A percentile compares a stretch with the other conserved stretches of the same genome.
phyloP scores from a whole-genome alignment of 257 asterid genomes.

The Rehmannia glutinosa region DNA sequence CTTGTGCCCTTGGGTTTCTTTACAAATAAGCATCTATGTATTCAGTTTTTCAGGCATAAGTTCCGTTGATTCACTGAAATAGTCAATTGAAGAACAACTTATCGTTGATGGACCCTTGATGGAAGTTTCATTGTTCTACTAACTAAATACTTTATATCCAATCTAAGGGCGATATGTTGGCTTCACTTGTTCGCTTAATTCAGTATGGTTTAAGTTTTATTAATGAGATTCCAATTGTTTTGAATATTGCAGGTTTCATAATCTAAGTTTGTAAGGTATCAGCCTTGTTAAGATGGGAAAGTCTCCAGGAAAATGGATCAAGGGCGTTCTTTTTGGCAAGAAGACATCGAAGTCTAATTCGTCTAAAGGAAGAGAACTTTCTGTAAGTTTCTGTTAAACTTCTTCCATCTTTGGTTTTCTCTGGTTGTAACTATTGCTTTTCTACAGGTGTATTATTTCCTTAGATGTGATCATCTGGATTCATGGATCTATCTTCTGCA shows the following conservation, averaged over 20 bases:
- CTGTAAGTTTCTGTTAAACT: constrained; percentile 15
- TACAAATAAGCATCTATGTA: too few species aligned
- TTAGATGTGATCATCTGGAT: too few species aligned
- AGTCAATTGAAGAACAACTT: too few species aligned
- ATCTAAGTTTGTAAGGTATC: neutral
- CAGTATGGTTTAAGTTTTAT: neutral
- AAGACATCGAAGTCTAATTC: constrained; percentile 38
- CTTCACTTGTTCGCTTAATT: neutral
- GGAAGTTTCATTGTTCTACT: neutral
- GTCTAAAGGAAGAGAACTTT: constrained; percentile 33
- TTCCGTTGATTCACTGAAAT: too few species aligned
- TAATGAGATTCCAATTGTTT: neutral
- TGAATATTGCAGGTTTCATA: constrained; percentile 13
- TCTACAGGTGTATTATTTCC: too few species aligned
- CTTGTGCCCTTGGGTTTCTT: too few species aligned
- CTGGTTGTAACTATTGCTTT: too few species aligned
- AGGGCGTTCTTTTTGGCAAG: constrained; percentile 42
- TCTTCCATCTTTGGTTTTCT: neutral
- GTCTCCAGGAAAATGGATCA: constrained; percentile 74
- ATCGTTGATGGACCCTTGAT: neutral
- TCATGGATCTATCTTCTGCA: too few species aligned
- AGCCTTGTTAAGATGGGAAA: constrained; percentile 44
- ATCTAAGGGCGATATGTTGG: neutral
- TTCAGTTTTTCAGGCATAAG: too few species aligned
- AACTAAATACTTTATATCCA: neutral